These are phyloP conservation scores for Phytophthora tubulina DNA, from an alignment of 352 stramenopile genomes.

Conservation along the genomic window DNA sequence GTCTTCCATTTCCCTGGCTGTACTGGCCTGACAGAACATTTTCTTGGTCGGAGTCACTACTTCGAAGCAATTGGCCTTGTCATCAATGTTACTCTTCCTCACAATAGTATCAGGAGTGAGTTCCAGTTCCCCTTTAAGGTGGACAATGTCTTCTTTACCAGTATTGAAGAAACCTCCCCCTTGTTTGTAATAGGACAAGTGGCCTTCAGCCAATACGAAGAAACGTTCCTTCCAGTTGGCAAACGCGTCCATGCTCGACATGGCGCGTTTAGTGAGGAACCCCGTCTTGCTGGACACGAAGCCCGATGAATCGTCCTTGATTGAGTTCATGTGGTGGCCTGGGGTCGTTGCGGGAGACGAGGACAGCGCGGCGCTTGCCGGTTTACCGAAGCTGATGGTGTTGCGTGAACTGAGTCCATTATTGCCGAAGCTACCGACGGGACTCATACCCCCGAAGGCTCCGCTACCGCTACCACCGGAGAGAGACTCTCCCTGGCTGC, in stretches of 20 bases:
- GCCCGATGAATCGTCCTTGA: conserved; percentile 45
- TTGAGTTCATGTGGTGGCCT: conserved; percentile 1
- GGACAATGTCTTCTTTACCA: conserved; percentile 87
- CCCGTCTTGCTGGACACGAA: conserved; percentile 88
- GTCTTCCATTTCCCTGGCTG: conserved; percentile 86
- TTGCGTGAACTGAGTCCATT: conserved; percentile 42
- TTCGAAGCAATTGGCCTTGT: conserved; percentile 91
- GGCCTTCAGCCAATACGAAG: conserved; percentile 85
- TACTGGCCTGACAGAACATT: conserved; percentile 88
- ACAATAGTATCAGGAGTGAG: conserved; percentile 85
- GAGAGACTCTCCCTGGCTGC: conserved; percentile 68
- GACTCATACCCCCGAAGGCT: conserved; percentile 55
- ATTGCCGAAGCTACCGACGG: conserved; percentile 44
- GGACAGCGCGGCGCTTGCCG: conserved; percentile 17
- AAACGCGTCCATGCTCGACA: conserved; percentile 90
- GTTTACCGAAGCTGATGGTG: conserved; percentile 70
- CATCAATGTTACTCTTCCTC: conserved; percentile 86
- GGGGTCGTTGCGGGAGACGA: conserved; percentile 33
- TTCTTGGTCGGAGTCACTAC: conserved; percentile 84
- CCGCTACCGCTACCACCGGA: conserved; percentile 27
- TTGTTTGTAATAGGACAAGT: conserved; percentile 91
- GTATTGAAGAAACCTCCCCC: conserved; percentile 88
- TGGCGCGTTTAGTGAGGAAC: conserved; percentile 87
- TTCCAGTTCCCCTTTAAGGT: conserved; percentile 86
- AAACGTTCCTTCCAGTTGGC: conserved; percentile 92